Percentiles rank a stretch among this genome's conserved stretches.
phyloP scores from a whole-genome alignment of 192 early-diverging fungal species.

The Coemansia sp. region DNA sequence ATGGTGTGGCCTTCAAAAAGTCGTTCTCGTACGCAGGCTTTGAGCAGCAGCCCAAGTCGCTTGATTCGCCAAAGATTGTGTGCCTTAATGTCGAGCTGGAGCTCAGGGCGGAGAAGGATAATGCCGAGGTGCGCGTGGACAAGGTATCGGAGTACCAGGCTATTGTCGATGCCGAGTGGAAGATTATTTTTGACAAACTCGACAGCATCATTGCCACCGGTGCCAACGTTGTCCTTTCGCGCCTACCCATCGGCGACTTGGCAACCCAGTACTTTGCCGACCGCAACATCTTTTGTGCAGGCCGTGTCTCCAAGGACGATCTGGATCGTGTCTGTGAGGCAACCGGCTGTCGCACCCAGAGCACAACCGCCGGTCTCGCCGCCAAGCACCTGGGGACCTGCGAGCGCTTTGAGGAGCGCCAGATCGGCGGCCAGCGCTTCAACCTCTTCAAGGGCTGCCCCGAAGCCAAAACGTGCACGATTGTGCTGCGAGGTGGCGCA shows the following conservation, averaged over 20 bases:
- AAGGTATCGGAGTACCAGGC: slow-evolving; percentile 98
- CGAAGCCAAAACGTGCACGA: slow-evolving; percentile 91
- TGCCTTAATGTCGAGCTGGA: slow-evolving; percentile 97
- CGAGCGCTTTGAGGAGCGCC: slow-evolving; percentile 90
- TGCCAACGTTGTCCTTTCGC: slow-evolving; percentile 96
- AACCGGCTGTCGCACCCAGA: slow-evolving; percentile 90
- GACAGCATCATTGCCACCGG: slow-evolving; percentile 93
- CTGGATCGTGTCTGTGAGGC: slow-evolving; percentile 92
- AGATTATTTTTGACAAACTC: slow-evolving; percentile 98
- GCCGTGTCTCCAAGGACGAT: slow-evolving; percentile 92
- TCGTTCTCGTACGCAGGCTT: slow-evolving; percentile 99
- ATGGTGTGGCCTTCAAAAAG: slow-evolving; percentile 99
- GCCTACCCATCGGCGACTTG: slow-evolving; percentile 96
- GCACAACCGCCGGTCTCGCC: slow-evolving; percentile 83
- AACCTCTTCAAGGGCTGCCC: slow-evolving; percentile 96
- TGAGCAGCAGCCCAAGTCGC: slow-evolving; percentile 97
- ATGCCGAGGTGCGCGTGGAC: slow-evolving; percentile 97
- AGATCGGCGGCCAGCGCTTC: slow-evolving; percentile 96
- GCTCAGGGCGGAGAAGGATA: slow-evolving; percentile 98
- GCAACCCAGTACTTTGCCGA: slow-evolving; percentile 99
- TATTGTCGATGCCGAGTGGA: slow-evolving; percentile 99
- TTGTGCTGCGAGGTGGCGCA: slow-evolving; percentile 94
- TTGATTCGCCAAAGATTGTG: slow-evolving; percentile 86
- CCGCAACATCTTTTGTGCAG: slow-evolving; percentile 98
- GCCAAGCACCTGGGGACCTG: slow-evolving; percentile 84